Conservation (phyloP, 129 eudicot genomes). For the Artemisia argyi region DNA sequence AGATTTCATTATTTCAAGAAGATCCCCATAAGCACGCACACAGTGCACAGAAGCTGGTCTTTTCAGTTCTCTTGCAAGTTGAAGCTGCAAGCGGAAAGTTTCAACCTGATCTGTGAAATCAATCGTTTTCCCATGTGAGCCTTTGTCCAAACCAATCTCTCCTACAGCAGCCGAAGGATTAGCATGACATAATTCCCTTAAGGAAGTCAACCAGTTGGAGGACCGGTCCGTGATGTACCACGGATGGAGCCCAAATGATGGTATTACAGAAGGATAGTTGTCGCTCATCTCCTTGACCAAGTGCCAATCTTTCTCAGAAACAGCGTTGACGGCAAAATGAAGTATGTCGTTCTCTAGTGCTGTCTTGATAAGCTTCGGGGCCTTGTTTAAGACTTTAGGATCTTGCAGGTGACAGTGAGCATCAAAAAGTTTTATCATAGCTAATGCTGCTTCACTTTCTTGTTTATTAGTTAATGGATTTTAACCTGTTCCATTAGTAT, state of each 20-base stretch:
- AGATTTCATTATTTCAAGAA: slow-evolving; percentile 62
- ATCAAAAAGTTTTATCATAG: slow-evolving; percentile 79
- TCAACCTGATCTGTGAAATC: slow-evolving; percentile 74
- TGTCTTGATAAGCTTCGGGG: slow-evolving; percentile 57
- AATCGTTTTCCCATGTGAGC: slow-evolving; percentile 58
- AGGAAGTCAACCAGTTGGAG: slow-evolving; percentile 57
- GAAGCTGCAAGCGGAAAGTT: slow-evolving; percentile 69
- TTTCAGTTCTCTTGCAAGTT: slow-evolving; percentile 83
- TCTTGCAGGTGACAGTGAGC: slow-evolving; percentile 96
- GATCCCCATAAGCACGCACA: slow-evolving; percentile 95
- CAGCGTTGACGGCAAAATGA: slow-evolving; percentile 81
- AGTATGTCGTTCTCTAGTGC: slow-evolving; percentile 56
- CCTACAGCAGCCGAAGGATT: slow-evolving; percentile 86
- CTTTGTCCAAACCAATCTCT: slow-evolving; percentile 89
- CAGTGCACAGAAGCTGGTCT: slow-evolving; percentile 92
- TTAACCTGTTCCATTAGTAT: neutral
- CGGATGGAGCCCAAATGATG: slow-evolving; percentile 83
- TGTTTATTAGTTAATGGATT: slow-evolving; percentile 11
- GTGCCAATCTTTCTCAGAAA: slow-evolving; percentile 81
- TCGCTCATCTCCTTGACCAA: slow-evolving; percentile 74
- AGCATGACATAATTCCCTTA: slow-evolving; percentile 49
- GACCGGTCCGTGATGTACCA: slow-evolving; percentile 62
- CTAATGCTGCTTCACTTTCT: slow-evolving; percentile 11
- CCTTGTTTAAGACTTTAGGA: slow-evolving; percentile 43
- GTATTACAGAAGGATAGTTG: slow-evolving; percentile 50